Evolutionary conservation across 768 basidiomycete species (phyloP).

Genomic region (Chalciporus pseudorubinellus): DNA sequence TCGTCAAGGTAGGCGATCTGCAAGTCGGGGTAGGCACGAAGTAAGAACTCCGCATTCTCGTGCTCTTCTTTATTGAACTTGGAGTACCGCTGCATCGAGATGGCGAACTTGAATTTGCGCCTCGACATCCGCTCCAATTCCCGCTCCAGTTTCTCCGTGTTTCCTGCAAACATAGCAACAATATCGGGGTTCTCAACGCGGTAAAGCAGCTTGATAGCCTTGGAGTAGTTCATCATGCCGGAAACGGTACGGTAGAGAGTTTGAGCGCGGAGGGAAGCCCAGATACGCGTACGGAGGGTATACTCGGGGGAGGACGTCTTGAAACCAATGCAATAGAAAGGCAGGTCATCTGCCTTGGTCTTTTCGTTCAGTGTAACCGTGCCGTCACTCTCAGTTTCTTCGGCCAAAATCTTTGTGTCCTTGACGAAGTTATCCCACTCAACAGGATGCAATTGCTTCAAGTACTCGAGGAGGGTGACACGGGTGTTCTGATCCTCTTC

Average conservation of each 20-base stretch:
- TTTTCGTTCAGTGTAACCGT: conserved; percentile 67
- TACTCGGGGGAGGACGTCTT: conserved; percentile 99
- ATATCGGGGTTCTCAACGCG: conserved; percentile 98
- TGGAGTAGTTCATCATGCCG: conserved; percentile 99
- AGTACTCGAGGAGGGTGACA: conserved; percentile 94
- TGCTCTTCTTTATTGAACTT: conserved; percentile 99
- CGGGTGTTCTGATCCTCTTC: conserved; percentile 97
- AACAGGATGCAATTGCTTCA: conserved; percentile 96
- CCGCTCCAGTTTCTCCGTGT: conserved; percentile 92
- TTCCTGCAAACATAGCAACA: conserved; percentile 93
- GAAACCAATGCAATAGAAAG: conserved; percentile 99
- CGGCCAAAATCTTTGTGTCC: conserved; percentile 98
- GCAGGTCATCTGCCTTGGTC: conserved; percentile 84
- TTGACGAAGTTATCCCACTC: conserved; percentile 99
- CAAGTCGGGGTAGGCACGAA: conserved; percentile 96
- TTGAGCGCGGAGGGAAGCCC: conserved; percentile 97
- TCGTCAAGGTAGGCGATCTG: conserved; percentile 99
- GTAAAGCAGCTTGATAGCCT: conserved; percentile 98
- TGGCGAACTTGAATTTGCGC: conserved; percentile 96
- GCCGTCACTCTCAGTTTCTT: conserved; percentile 72
- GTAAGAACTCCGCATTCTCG: conserved; percentile 96
- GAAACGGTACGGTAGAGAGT: conserved; percentile 98
- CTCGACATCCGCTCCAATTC: conserved; percentile 97
- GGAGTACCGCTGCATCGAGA: conserved; percentile 98
- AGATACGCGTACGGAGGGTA: conserved; percentile 97